Evolutionary conservation across 306 rosid species (phyloP).

Genomic region (Hippophae rhamnoides): DNA sequence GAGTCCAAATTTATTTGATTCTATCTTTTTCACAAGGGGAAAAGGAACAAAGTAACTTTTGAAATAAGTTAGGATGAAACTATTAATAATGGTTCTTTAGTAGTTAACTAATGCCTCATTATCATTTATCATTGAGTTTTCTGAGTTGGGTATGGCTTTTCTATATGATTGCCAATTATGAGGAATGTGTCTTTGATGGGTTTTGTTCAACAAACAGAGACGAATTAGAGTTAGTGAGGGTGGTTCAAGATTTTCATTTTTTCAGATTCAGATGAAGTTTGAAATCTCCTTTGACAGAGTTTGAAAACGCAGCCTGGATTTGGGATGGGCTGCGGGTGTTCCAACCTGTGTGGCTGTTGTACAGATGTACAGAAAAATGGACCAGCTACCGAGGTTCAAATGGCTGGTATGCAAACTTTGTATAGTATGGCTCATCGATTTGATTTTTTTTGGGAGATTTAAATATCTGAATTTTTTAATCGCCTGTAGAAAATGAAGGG

Average conservation of each 20-base stretch:
- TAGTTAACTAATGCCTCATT: too few species aligned
- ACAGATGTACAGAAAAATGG: slow-evolving; percentile 28
- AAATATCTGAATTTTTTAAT: slow-evolving; percentile 17
- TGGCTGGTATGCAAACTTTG: slow-evolving; percentile 36
- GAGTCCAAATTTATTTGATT: too few species aligned
- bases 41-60: too few species aligned
- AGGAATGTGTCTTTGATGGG: slow-evolving; percentile 8
- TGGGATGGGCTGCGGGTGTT: slow-evolving; percentile 81
- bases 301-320: slow-evolving; percentile 20
- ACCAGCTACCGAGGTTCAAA: slow-evolving; percentile 38
- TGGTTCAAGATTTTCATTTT: slow-evolving; percentile 20
- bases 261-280: slow-evolving; percentile 15
- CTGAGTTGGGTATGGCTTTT: slow-evolving; percentile 5
- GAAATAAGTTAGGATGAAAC: too few species aligned
- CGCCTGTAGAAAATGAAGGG: slow-evolving; percentile 51
- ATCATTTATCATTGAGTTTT: too few species aligned
- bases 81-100: too few species aligned
- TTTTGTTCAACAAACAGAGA: slow-evolving; percentile 17
- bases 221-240: slow-evolving; percentile 11
- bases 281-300: slow-evolving; percentile 18
- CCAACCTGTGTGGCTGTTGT: slow-evolving; percentile 56
- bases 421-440: slow-evolving; percentile 1
- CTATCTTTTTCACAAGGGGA: too few species aligned
- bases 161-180: background rate
- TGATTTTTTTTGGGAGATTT: slow-evolving; percentile 14